Evolutionary conservation across 495 filamentous ascomycete genomes (phyloP), one percentile per base, ranked within the genome.

Genomic region (Aspergillus sparsus): DNA sequence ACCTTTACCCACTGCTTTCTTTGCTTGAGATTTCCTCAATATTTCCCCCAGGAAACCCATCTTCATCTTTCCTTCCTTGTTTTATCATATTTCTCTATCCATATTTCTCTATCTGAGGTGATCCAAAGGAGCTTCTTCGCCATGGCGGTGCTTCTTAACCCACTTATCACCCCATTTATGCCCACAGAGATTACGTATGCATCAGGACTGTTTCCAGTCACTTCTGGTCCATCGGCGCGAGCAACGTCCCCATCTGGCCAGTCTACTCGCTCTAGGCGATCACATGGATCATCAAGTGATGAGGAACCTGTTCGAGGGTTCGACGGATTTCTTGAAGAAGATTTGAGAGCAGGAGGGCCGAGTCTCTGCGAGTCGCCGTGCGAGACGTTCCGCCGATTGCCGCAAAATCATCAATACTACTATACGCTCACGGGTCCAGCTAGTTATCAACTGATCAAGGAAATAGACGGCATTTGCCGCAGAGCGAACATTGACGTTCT

Each of bases 281-380:
- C 21, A 5, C 13, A 41, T 21, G 11, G 41, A 16, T 62, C 59
- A 7, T 56, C 59, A n/a, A 42, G 7, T 12, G 51, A 56, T 12
- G 13, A 34, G 16, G 46, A 32, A 6, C 55, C 45, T 7, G 33
- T 56, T 7, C 41, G 7, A 10, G 21, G 5, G 6, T 32, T 3
- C 3, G 60, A 62, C 16, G 53, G 60, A 9, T 53, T 62, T 46
- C 8, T 52, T 2, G 60, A 62, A 12, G 54, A 57, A n/a, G 54
- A 62, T 21, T 49, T 62, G 12, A 12, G 60, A n/a, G 60, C 60
- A 2, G 54, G 60, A 12, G 60, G 60, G 1, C 60, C 60, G 1
- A 9, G 16, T 10, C 54, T 62, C 16, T 47, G n/a, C 8, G 39
- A 57, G 18, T 15, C 45, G 2, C 60, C 60, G 6, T 57, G 54